A percentile compares a stretch with the other conserved stretches of the same genome.
phyloP scores from a whole-genome alignment of 176 grass and related monocot genomes.

The Olyra latifolia region DNA sequence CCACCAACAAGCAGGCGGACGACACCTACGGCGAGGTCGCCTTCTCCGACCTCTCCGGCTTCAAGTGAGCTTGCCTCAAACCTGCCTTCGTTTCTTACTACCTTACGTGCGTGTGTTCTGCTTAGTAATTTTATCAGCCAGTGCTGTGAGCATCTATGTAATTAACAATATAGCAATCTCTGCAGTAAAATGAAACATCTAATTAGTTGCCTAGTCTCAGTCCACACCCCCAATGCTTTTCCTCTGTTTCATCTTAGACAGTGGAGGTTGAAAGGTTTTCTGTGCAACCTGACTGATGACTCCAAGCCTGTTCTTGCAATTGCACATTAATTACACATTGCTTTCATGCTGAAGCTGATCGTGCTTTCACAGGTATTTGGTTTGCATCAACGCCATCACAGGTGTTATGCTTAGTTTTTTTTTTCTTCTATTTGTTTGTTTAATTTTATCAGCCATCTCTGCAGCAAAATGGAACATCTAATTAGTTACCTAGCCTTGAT shows the following conservation, averaged over 20 bases:
- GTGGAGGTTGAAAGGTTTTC: neutral
- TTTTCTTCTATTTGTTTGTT: no score
- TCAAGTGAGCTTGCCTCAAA: conserved; percentile 50
- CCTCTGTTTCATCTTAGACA: no score
- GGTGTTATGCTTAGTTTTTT: no score
- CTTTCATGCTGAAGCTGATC: neutral
- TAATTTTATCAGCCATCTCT: no score
- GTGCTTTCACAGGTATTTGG: conserved; percentile 59
- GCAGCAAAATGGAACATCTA: neutral
- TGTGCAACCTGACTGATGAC: neutral
- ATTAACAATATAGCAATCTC: no score
- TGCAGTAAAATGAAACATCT: neutral
- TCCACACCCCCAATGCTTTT: no score
- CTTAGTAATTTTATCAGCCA: neutral
- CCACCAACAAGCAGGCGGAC: conserved; percentile 63
- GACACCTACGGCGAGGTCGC: conserved; percentile 80
- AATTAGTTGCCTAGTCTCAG: neutral
- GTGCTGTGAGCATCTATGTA: neutral
- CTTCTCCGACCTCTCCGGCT: conserved; percentile 69
- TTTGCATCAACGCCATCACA: conserved; percentile 68
- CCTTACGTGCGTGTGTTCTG: no score
- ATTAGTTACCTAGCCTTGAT: neutral
- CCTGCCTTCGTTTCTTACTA: neutral
- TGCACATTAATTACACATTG: neutral
- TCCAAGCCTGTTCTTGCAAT: neutral